Evolutionary conservation across 75 land plant species (phyloP), one percentile per base, ranked within the genome.

Genomic region (Sequoiadendron giganteum): DNA sequence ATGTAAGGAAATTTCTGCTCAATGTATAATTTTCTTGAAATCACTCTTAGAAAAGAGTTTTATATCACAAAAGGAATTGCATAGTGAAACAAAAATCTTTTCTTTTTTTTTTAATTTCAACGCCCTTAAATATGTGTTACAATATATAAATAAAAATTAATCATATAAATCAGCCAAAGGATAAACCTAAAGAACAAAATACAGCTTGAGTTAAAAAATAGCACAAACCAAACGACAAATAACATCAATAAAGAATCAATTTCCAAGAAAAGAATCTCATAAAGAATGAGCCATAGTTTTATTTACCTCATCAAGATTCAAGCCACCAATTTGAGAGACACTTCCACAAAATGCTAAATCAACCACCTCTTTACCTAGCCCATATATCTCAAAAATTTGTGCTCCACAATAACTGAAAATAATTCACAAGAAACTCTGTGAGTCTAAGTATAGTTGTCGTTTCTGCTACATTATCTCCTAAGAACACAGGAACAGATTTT

Each of bases 311-410:
- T 97, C 95, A 87, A 97, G 86, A 75, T 94, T 96, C 85, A 97
- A 87, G 45, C 99, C 99, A 61, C 97, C 97, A 84, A 98, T 93
- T 56, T 86, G 93, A 72, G 99, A 97, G 21, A 94, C 90, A 84
- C 97, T 97, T 43, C 99, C 99, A 90, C 96, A 90, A 89, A 98
- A 98, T 42, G 96, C 95, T 77, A 92, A 54, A 88, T 95, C 95
- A 61, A 98, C 95, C 61, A 98, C 90, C 14, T 98, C 99, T 89
- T 91, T 80, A 55, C 97, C 97, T 70, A 98, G 84, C 68, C 99
- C 99, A 90, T 97, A 97, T 70, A 97, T 94, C 87, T 98, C 99
- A 92, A 98, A 98, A 73, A 98, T 98, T 88, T 98, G 99, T 85
- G 99, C 99, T 48, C 99, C 99, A 91, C 97, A 96, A 84, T 98